Evolutionary conservation across 768 basidiomycete species (phyloP).

Genomic region (Boletus rubescentipes): DNA sequence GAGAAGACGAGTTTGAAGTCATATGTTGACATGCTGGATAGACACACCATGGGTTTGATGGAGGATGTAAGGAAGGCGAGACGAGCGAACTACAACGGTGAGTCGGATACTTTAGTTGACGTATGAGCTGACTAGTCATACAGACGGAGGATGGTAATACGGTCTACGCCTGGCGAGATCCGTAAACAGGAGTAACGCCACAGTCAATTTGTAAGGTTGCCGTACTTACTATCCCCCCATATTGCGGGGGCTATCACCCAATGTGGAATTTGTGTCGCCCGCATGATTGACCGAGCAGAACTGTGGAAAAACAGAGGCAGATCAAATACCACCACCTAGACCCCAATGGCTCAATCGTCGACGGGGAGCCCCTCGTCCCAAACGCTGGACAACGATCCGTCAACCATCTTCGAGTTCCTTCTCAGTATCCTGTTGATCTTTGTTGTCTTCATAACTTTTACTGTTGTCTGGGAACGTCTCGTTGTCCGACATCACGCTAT

Average conservation of each 20-base stretch:
- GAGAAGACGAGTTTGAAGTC: constrained; percentile 83
- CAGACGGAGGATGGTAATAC: constrained; percentile 27
- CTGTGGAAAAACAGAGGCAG: too few relatives aligned
- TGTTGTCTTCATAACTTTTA: constrained; percentile 29
- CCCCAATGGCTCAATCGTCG: neutral
- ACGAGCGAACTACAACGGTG: constrained; percentile 21
- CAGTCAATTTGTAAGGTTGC: neutral
- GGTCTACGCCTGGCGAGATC: neutral
- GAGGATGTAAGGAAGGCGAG: constrained; percentile 30
- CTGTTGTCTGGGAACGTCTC: constrained; percentile 34
- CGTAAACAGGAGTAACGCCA: neutral
- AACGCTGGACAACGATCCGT: constrained; percentile 9
- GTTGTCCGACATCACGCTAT: constrained; percentile 28
- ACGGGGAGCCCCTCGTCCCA: neutral
- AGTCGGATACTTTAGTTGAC: neutral
- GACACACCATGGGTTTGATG: constrained; percentile 38
- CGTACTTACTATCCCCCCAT: neutral
- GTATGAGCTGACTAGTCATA: neutral
- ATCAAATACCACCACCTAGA: constrained; percentile 20
- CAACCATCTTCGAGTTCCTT: constrained; percentile 32
- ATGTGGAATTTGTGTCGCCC: neutral
- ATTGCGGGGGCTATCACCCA: constrained; percentile 1
- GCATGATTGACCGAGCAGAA: too few relatives aligned
- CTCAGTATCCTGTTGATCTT: constrained; percentile 30
- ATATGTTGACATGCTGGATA: constrained; percentile 88